These are phyloP conservation scores for Plasmodium inui DNA, from an alignment of 169 alveolate species.

Conservation along the genomic window DNA sequence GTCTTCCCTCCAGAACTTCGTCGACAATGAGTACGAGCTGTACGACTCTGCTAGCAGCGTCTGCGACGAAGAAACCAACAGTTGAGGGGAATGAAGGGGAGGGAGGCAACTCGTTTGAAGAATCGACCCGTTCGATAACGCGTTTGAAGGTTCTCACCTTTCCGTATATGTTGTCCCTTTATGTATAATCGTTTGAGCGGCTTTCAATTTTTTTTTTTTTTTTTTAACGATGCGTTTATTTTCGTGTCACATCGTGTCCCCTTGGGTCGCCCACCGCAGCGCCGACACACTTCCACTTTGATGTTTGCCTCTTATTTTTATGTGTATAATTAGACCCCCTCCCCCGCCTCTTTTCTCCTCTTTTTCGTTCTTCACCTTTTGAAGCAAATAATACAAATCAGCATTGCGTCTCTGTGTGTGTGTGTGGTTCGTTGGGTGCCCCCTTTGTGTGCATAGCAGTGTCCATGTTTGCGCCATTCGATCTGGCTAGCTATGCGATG, in stretches of 20 bases:
- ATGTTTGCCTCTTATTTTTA: constrained; percentile 33
- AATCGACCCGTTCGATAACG: neutral
- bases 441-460: neutral
- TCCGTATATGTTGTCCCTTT: neutral
- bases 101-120: neutral
- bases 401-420: neutral
- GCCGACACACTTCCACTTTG: neutral
- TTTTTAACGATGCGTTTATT: neutral
- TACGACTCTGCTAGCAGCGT: constrained; percentile 53
- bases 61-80: constrained; percentile 46
- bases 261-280: neutral
- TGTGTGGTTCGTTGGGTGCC: neutral
- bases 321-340: constrained; percentile 10
- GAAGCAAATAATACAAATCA: neutral
- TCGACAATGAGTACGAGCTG: constrained; percentile 37
- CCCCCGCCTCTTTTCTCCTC: neutral
- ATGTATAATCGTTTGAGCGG: neutral
- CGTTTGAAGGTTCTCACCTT: neutral
- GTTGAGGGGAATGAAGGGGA: neutral
- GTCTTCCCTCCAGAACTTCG: constrained; percentile 35
- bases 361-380: neutral
- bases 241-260: neutral
- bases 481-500: neutral
- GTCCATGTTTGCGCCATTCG: neutral
- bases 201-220: neutral